Base-by-base conservation (phyloP, 768 basidiomycete genomes). In the Goffeauzyma gilvescens region DNA sequence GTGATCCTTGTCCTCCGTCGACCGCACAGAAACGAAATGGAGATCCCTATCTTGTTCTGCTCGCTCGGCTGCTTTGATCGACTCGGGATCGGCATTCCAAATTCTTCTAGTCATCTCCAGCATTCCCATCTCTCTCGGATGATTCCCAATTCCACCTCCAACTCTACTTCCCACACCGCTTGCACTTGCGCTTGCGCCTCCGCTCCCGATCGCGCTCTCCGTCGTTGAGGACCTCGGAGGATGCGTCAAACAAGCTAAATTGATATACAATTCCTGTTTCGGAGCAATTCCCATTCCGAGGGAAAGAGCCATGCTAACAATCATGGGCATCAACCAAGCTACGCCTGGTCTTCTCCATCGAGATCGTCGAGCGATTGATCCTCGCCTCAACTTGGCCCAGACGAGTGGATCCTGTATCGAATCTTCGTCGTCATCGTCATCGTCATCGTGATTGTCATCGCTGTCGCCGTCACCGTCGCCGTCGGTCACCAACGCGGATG, bases 161-260 rank as follows among this genome's bases (percentile, higher is more conserved):
- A n/a, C n/a, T n/a, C n/a, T n/a, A n/a, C n/a, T n/a, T n/a, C n/a
- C n/a, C n/a, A n/a, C n/a, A n/a, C n/a, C n/a, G n/a, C n/a, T n/a
- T n/a, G n/a, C n/a, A n/a, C n/a, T n/a, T n/a, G n/a, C n/a, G n/a
- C n/a, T n/a, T n/a, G n/a, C n/a, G n/a, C n/a, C n/a, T n/a, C n/a
- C n/a, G n/a, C n/a, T n/a, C n/a, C n/a, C n/a, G n/a, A n/a, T n/a
- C n/a, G n/a, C n/a, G n/a, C n/a, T n/a, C 17, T 15, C 20, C n/a
- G 24, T 15, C 5, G 39, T 33, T 14, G 37, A 35, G 20, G 31
- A 45, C 38, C 46, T 46, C 2, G 62, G 62, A 6, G 62, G 59
- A 45, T 61, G 57, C 12, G 62, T 48, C 14, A 63, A 46, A 53
- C 62, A 63, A 10, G 59, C 62, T 22, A 63, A 43, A 42, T 58